Base-by-base conservation (phyloP, 371 early-diverging fungal genomes). In the Mucor irregularis region DNA sequence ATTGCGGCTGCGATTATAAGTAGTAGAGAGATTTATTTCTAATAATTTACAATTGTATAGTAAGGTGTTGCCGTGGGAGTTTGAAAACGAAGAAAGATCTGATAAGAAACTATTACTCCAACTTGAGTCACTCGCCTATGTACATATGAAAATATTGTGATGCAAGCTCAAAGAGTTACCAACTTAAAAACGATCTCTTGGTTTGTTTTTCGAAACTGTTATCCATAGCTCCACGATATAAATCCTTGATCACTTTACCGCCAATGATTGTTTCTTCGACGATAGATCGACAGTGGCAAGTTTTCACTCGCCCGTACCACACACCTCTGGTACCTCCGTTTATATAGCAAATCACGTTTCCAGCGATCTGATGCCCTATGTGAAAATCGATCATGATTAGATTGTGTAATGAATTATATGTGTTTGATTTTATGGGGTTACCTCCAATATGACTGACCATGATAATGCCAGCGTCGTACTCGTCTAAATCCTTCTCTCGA, bases 331-430 rank as follows among this genome's bases (percentile, higher is more conserved):
- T 57, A 5, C 80, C 81, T 40, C 79, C 67, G 33, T 68, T 54
- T 24, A 58, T 62, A 60, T 83, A 81, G 22, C 84, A 80, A 48
- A 87, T 78, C 0, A 84, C 72, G 57, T 85, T 89, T 19, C 88
- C 88, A 14, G 90, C 86, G 73, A 83, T 85, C 64, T 87, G 85
- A 72, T 89, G 88, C 11, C 89, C 84, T 71, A 47, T 2, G 4
- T 25, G 10, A n/a, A 34, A 14, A 58, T 45, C 37, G 19, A 31
- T 11, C 8, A 31, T 10, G 22, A 16, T 14, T 24, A 40, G 16
- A 24, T 4, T 1, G 8, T 17, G 21, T 19, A 17, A 16, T 7
- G 13, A 26, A 3, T 17, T 8, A 19, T 22, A 6, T 22, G n/a
- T 47, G 14, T 16, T 10, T 24, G 21, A 25, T 4, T 43, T 39